phyloP scores from a whole-genome alignment of 805 yeast genomes.

The Clavispora carvajalis region DNA sequence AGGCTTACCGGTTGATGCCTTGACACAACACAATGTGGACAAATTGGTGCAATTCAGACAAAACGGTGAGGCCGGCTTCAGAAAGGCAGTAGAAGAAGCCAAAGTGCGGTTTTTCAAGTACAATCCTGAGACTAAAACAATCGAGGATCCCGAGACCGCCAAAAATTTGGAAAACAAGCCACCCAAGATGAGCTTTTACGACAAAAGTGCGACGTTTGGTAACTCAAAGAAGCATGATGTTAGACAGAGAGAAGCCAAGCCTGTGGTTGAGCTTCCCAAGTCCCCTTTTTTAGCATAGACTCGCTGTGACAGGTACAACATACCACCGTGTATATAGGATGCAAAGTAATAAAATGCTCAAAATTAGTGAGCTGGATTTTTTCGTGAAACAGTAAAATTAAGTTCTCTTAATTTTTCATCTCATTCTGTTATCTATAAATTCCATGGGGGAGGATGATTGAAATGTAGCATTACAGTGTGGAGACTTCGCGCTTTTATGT shows the following conservation, averaged over 20 bases:
- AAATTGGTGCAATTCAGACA: constrained; percentile 42
- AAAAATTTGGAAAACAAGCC: constrained; percentile 32
- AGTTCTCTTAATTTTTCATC: too few species aligned
- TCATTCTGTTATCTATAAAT: too few species aligned
- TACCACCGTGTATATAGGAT: neutral
- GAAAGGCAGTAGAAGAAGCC: constrained; percentile 53
- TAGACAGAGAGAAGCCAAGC: constrained; percentile 20
- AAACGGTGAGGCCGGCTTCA: constrained; percentile 52
- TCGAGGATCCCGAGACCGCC: constrained; percentile 19
- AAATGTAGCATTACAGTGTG: too few species aligned
- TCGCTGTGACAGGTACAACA: neutral
- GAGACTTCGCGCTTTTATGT: too few species aligned
- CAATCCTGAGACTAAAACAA: constrained; percentile 25
- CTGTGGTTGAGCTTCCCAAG: constrained; percentile 20
- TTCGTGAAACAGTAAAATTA: too few species aligned
- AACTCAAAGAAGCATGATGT: constrained; percentile 32
- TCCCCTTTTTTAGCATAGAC: constrained; percentile 25
- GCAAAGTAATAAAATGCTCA: neutral
- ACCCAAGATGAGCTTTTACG: constrained; percentile 19
- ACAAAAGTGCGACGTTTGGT: constrained; percentile 16
- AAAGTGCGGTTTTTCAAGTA: constrained; percentile 32
- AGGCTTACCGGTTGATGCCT: constrained; percentile 43
- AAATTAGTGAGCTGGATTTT: too few species aligned
- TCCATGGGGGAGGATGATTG: too few species aligned
- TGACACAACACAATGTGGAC: constrained; percentile 52